Percentiles rank a stretch among this genome's conserved stretches.
These are phyloP conservation scores for Astragalus membranaceus DNA, from an alignment of 306 rosid species.

Conservation along the genomic window DNA sequence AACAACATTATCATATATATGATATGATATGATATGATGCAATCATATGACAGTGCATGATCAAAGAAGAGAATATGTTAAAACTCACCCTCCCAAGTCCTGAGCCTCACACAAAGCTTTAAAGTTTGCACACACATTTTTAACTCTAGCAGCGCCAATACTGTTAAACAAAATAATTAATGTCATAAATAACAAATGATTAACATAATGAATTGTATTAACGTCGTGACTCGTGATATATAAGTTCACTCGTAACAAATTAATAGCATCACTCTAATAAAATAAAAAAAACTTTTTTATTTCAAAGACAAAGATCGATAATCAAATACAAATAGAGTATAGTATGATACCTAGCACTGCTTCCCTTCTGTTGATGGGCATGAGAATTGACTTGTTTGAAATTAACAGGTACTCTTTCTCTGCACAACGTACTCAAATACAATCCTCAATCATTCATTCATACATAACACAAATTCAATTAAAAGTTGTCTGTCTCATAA, in stretches of 20 bases:
- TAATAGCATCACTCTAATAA: no score
- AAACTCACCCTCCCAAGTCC: conserved; percentile 66
- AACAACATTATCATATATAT: no score
- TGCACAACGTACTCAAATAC: conserved; percentile 24
- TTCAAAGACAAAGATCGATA: not conserved
- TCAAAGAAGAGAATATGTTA: not conserved
- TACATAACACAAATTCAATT: not conserved
- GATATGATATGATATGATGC: no score
- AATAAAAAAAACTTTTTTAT: not conserved
- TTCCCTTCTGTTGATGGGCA: conserved; percentile 76
- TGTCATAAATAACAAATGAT: not conserved
- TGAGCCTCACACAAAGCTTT: conserved; percentile 53
- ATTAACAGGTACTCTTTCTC: conserved; percentile 51
- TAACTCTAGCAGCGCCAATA: conserved; percentile 67
- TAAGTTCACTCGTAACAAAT: no score
- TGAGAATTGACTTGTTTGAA: conserved; percentile 68
- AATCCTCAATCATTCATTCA: not conserved
- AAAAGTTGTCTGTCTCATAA: not conserved
- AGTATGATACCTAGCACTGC: conserved; percentile 60
- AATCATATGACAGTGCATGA: no score
- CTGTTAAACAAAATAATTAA: conserved; percentile 28
- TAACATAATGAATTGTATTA: no score
- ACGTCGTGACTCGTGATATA: no score
- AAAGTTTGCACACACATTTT: conserved; percentile 49
- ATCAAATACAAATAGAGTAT: not conserved